Conservation (phyloP, 2,329 filamentous ascomycete genomes). For the Ceratocystis papillata region DNA sequence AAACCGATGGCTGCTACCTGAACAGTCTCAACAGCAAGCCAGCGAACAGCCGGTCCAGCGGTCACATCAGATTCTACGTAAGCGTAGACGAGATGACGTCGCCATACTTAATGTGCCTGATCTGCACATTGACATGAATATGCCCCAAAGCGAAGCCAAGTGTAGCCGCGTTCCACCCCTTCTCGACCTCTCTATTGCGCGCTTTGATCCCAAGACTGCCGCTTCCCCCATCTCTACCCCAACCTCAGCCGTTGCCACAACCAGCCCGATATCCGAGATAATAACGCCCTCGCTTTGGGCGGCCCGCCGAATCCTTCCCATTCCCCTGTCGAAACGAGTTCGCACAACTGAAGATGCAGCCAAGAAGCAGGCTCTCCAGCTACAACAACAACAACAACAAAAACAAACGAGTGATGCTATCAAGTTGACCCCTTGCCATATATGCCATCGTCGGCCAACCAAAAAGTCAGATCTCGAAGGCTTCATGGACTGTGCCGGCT, state of each 20-base stretch:
- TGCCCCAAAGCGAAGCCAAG: neutral
- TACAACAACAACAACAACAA: slow-evolving; percentile 25
- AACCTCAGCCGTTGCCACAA: neutral
- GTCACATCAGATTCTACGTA: slow-evolving; percentile 7
- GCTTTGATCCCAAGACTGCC: neutral
- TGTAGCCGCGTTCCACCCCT: neutral
- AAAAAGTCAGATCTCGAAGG: slow-evolving; percentile 56
- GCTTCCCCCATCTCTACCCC: neutral
- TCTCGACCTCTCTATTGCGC: neutral
- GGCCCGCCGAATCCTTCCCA: slow-evolving; percentile 14
- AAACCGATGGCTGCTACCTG: neutral
- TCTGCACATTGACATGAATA: neutral
- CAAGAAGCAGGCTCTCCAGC: neutral
- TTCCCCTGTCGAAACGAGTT: slow-evolving; percentile 7
- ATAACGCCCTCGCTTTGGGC: neutral
- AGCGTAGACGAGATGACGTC: slow-evolving; percentile 21
- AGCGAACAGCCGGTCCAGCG: neutral
- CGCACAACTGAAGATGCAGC: neutral
- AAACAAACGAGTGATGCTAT: neutral
- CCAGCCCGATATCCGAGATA: neutral
- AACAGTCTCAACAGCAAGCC: neutral
- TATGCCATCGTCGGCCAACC: slow-evolving; percentile 55
- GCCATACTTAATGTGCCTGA: slow-evolving; percentile 12
- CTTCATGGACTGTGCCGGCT: slow-evolving; percentile 53
- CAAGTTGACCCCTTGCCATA: slow-evolving; percentile 49